Percentiles rank a stretch among this genome's conserved stretches.
These are phyloP conservation scores for Straminergon stramineum DNA, from an alignment of 225 moss, liverwort and hornwort species.

Conservation along the genomic window DNA sequence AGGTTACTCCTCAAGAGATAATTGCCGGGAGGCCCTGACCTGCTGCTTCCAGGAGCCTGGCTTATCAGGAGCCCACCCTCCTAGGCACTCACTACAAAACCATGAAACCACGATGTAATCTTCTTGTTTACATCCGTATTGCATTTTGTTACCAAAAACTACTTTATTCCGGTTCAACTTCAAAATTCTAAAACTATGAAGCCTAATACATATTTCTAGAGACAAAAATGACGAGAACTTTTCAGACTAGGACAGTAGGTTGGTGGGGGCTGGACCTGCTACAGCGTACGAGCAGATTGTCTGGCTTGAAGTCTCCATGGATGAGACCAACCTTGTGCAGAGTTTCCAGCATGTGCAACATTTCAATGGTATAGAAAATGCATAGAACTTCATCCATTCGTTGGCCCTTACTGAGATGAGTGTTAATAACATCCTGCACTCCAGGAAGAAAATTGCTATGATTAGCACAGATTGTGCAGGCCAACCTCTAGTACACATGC, in stretches of 20 bases:
- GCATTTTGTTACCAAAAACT: neutral
- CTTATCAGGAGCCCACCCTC: slow-evolving; percentile 50
- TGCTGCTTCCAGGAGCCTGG: slow-evolving; percentile 73
- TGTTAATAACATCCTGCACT: slow-evolving; percentile 83
- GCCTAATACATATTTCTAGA: neutral
- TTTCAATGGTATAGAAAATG: slow-evolving; percentile 85
- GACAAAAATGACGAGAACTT: neutral
- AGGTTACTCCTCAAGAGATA: neutral
- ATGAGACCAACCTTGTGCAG: slow-evolving; percentile 83
- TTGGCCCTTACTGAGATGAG: slow-evolving; percentile 48
- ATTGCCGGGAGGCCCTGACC: slow-evolving; percentile 17
- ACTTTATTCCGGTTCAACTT: neutral
- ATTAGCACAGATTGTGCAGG: neutral
- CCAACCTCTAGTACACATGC: neutral
- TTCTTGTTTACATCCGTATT: neutral
- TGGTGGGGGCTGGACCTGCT: slow-evolving; percentile 36
- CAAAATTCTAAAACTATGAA: neutral
- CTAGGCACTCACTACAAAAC: slow-evolving; percentile 37
- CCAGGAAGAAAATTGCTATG: neutral
- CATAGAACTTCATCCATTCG: slow-evolving; percentile 84
- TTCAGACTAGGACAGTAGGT: neutral
- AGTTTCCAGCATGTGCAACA: slow-evolving; percentile 73
- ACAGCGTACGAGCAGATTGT: slow-evolving; percentile 85
- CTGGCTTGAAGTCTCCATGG: slow-evolving; percentile 98
- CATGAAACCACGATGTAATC: neutral